Evolutionary conservation across 2,329 filamentous ascomycete species (phyloP).

Genomic region (Ascochyta pisi): DNA sequence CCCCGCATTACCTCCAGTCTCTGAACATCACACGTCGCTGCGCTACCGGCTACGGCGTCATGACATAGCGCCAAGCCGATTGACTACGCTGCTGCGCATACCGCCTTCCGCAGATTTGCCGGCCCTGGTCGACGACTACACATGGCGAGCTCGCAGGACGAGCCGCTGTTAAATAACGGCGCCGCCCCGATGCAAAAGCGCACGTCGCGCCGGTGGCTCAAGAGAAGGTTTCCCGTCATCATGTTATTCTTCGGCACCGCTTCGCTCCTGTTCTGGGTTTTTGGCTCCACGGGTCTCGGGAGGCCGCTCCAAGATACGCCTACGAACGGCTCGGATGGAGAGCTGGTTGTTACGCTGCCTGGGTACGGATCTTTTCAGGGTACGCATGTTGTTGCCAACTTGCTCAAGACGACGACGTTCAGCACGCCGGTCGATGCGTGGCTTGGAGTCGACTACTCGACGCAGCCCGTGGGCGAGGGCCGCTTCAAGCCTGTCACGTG

Average conservation of each 20-base stretch:
- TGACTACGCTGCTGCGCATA: neutral
- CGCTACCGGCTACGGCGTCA: conserved; percentile 12
- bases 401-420: conserved; percentile 42
- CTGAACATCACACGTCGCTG: conserved; percentile 13
- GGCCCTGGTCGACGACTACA: neutral
- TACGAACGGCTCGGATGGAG: conserved; percentile 18
- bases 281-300: conserved; percentile 19
- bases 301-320: conserved; percentile 7
- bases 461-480: conserved; percentile 47
- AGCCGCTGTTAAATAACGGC: conserved; percentile 19
- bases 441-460: conserved; percentile 58
- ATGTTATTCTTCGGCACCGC: conserved; percentile 30
- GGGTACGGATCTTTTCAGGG: conserved; percentile 53
- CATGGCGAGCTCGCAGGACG: conserved; percentile 16
- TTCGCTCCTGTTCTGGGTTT: conserved; percentile 32
- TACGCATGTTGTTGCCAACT: conserved; percentile 46
- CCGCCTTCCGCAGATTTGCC: conserved; percentile 8
- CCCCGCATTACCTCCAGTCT: conserved; percentile 17
- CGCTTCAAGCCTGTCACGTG: conserved; percentile 53
- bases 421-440: conserved; percentile 54
- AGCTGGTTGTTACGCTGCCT: conserved; percentile 43
- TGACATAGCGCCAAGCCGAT: conserved; percentile 5
- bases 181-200: conserved; percentile 4
- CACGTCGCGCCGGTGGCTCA: conserved; percentile 25
- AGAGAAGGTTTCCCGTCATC: conserved; percentile 23